Evolutionary conservation across 2,329 filamentous ascomycete genomes (phyloP).

Genomic region (Claviceps monticola): DNA sequence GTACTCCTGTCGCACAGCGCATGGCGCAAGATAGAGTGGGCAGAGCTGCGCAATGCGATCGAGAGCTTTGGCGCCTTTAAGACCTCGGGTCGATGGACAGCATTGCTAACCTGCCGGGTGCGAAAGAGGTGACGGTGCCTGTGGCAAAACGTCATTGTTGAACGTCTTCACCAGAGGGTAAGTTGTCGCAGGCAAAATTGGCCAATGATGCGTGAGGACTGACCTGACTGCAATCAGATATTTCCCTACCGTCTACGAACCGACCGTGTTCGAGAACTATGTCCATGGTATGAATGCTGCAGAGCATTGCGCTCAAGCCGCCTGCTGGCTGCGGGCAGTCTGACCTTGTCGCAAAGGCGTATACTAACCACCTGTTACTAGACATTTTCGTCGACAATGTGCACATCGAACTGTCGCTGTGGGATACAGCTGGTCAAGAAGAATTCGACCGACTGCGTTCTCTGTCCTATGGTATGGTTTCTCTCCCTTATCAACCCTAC

Average conservation of each 20-base stretch:
- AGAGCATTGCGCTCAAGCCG: not conserved
- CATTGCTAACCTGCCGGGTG: not conserved
- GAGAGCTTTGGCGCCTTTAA: not conserved
- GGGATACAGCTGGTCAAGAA: constrained; percentile 97
- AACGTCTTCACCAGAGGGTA: constrained; percentile 98
- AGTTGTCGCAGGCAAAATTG: constrained; percentile 16
- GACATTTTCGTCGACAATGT: constrained; percentile 97
- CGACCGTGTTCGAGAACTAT: constrained; percentile 98
- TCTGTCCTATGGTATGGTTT: constrained; percentile 64
- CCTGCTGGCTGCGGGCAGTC: not conserved
- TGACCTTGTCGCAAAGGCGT: not conserved
- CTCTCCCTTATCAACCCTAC: not conserved
- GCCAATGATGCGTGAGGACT: not conserved
- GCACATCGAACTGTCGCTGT: constrained; percentile 92
- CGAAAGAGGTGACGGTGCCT: constrained; percentile 78
- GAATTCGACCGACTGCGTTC: constrained; percentile 95
- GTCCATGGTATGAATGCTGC: constrained; percentile 62
- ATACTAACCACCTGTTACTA: constrained; percentile 19
- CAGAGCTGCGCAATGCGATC: not conserved
- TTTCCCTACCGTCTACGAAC: constrained; percentile 96
- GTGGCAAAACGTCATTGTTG: constrained; percentile 89
- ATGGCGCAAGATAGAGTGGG: not conserved
- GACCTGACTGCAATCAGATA: constrained; percentile 42
- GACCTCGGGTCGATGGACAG: not conserved
- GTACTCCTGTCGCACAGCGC: constrained; percentile 8